Percentiles rank a stretch among this genome's conserved stretches.
phyloP scores from a whole-genome alignment of 805 yeast species.

The Barnettozyma siamensis region DNA sequence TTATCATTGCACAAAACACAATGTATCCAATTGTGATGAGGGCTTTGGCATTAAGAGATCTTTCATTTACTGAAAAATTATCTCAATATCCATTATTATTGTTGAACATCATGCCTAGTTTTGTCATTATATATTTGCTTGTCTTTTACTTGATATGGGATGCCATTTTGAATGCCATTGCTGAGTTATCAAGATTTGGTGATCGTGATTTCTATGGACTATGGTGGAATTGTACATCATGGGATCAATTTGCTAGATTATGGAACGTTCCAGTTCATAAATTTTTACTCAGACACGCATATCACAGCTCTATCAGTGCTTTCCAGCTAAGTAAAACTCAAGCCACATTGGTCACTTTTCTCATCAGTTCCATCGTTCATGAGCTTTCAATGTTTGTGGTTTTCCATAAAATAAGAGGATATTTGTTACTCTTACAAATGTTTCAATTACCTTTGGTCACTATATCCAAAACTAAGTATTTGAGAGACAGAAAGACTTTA shows the following conservation, averaged over 20 bases:
- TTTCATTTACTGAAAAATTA: slow-evolving; percentile 42
- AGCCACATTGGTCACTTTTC: slow-evolving; percentile 75
- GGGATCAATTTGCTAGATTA: slow-evolving; percentile 88
- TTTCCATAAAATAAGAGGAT: slow-evolving; percentile 75
- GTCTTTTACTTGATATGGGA: slow-evolving; percentile 94
- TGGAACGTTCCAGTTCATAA: slow-evolving; percentile 96
- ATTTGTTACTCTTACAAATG: slow-evolving; percentile 77
- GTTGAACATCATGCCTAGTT: slow-evolving; percentile 74
- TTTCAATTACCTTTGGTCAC: slow-evolving; percentile 76
- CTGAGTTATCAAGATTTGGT: slow-evolving; percentile 80
- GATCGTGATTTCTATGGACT: slow-evolving; percentile 92
- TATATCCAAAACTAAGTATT: slow-evolving; percentile 51
- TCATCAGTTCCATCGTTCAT: slow-evolving; percentile 78
- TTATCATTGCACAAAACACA: slow-evolving; percentile 66
- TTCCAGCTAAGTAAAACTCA: slow-evolving; percentile 54
- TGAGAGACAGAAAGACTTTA: slow-evolving; percentile 50
- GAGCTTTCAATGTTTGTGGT: slow-evolving; percentile 90
- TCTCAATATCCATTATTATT: slow-evolving; percentile 51
- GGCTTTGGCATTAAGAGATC: slow-evolving; percentile 47
- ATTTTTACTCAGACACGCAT: slow-evolving; percentile 87
- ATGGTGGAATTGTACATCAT: slow-evolving; percentile 96
- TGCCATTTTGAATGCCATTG: slow-evolving; percentile 81
- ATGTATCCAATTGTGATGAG: slow-evolving; percentile 68
- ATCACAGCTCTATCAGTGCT: slow-evolving; percentile 81
- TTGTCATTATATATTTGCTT: slow-evolving; percentile 67